A percentile compares a stretch with the other conserved stretches of the same genome.
Conservation (phyloP, 169 alveolate species). For the Plasmodium chabaudi region DNA sequence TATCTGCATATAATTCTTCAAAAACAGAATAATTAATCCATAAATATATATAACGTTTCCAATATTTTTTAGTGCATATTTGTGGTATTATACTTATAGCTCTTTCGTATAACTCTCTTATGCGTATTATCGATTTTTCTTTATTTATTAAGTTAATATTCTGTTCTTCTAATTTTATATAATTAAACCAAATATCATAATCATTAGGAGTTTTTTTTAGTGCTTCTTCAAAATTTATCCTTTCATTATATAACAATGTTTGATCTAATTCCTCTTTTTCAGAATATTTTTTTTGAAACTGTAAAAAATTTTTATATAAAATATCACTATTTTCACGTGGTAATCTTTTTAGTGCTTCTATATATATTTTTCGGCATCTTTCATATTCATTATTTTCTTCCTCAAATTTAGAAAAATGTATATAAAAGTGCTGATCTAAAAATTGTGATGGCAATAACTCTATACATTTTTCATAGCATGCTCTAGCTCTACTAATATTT, state of each 20-base stretch:
- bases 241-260: slow-evolving; percentile 86
- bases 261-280: slow-evolving; percentile 93
- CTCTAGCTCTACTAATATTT: slow-evolving; percentile 90
- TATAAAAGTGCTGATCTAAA: slow-evolving; percentile 93
- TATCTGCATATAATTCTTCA: slow-evolving; percentile 92
- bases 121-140: slow-evolving; percentile 79
- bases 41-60: slow-evolving; percentile 95
- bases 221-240: slow-evolving; percentile 88
- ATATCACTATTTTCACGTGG: slow-evolving; percentile 92
- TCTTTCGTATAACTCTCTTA: slow-evolving; percentile 94
- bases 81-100: slow-evolving; percentile 96
- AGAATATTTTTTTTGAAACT: slow-evolving; percentile 96
- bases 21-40: slow-evolving; percentile 96
- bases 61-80: slow-evolving; percentile 90
- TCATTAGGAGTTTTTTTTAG: slow-evolving; percentile 88
- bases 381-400: slow-evolving; percentile 91
- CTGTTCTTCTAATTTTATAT: slow-evolving; percentile 94
- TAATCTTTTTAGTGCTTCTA: slow-evolving; percentile 93
- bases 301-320: slow-evolving; percentile 90
- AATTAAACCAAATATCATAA: slow-evolving; percentile 98
- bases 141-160: slow-evolving; percentile 80
- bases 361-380: slow-evolving; percentile 94
- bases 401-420: slow-evolving; percentile 95
- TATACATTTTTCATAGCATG: slow-evolving; percentile 85
- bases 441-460: slow-evolving; percentile 94